Base-by-base conservation (phyloP, 352 stramenopile species). In the Globisporangium middletonii region DNA sequence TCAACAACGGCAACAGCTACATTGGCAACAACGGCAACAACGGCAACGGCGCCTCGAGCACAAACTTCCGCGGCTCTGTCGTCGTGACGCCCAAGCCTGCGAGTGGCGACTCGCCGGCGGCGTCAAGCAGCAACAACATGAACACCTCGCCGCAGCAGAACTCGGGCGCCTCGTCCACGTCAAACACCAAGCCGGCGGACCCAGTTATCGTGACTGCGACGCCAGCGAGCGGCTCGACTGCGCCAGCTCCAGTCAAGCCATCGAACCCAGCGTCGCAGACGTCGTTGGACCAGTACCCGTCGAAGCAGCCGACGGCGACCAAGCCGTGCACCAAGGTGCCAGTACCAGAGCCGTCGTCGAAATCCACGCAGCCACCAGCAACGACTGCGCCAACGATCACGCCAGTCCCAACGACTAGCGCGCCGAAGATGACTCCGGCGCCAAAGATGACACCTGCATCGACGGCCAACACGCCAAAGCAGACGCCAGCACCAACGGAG, bases 101-200 rank as follows among this genome's bases (percentile, higher is more conserved):
- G 27, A 26, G 26, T 38, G 46, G 50, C 19, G 47, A 53, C 33
- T 9, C 28, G 12, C 56, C 42, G n/a, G 42, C 42, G 12, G 38
- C 38, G 5, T n/a, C 37, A 3, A 63, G 30, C 18, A 30, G 15
- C 43, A 49, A 43, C 43, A 63, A 58, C 50, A 35, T 43, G 28
- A 48, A 63, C 33, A 58, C 54, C 33, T 63, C 57, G 50, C 57
- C 57, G 15, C 57, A 58, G 35, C 57, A 63, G 57, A 63, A 43
- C 50, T 43, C 52, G 2, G 50, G 27, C 6, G 57, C 19, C 42
- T 63, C 57, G 50, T 63, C 57, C 23, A 63, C 57, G 1, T 58
- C 57, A 18, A 54, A 44, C 33, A 30, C 43, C 28, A 58, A 63
- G 35, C 50, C 57, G 0, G 26, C 53, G 43, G 13, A n/a, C 13